Evolutionary conservation across 202 grass and related monocot genomes (phyloP), one percentile per base, ranked within the genome.

Genomic region (Elaeis oleifera): DNA sequence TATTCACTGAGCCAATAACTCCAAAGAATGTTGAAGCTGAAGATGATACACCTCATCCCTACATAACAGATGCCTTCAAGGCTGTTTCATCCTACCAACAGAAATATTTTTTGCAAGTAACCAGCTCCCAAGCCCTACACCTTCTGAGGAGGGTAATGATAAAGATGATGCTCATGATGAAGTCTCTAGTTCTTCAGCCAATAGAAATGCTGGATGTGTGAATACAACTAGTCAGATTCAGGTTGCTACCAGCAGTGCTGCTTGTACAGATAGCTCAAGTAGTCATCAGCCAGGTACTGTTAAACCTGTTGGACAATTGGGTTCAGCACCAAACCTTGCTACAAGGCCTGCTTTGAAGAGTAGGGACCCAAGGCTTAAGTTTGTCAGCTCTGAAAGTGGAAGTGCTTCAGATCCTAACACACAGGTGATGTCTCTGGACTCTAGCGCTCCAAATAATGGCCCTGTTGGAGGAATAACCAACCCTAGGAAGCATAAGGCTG

Each of bases 61-160:
- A 84, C 50, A 26, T 86, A 65, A 92, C 68, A 66, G 85, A 97
- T 79, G 74, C 85, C 18, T 29, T 97, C 22, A 92, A 84, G 63
- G 94, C 88, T 71, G 77, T 97, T 62, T 97, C 82, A 5, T 85
- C 80, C 22, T 97, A 97, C 65, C 82, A 89, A 48, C 82, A 86
- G 75, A 90, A 83, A 48, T 92, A 90, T 20, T 65, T 39, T 82
- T 86, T 63, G 52, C 69, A 70, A 86, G 58, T 77, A 81, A 84
- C 71, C 78, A 79, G 76, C 84, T 97, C 23, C 94, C 88, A 29
- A 97, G 94, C 58, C 94, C 94, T 64, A 97, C 94, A 71, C 94
- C 94, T 25, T 96, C 92, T 55, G 85, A 80, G 76, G 81, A 60
- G 58, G 6, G 26, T 53, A 62, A 60, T 9, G 67, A 77, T 83